These are phyloP conservation scores for Barbatosphaeria neglecta DNA, from an alignment of 495 filamentous ascomycete genomes.

Conservation along the genomic window DNA sequence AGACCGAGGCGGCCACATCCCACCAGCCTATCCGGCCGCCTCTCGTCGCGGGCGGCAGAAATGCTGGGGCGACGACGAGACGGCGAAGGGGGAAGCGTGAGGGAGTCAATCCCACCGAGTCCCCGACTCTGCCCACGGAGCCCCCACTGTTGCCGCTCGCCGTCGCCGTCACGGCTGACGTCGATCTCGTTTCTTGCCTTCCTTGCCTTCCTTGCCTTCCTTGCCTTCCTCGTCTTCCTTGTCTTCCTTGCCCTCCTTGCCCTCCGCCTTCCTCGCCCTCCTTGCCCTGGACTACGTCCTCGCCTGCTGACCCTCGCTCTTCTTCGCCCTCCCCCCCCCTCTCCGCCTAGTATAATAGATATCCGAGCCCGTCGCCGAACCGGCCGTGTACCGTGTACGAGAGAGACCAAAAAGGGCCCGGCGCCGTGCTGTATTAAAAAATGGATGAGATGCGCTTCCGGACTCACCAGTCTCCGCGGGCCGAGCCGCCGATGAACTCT, in stretches of 20 bases:
- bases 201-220: background rate
- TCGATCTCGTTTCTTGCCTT: background rate
- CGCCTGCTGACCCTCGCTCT: background rate
- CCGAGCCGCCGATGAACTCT: slow-evolving; percentile 57
- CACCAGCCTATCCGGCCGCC: background rate
- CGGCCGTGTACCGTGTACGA: slow-evolving; percentile 35
- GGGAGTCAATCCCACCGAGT: background rate
- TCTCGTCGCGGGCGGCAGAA: background rate
- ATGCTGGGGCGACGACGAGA: background rate
- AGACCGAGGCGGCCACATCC: background rate
- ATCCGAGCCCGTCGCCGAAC: slow-evolving; percentile 10
- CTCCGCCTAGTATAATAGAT: slow-evolving; percentile 13
- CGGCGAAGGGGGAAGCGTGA: background rate
- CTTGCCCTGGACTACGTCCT: background rate
- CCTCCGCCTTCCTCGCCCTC: background rate
- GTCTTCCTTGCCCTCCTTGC: background rate
- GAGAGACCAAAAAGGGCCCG: background rate
- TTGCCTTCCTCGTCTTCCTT: background rate
- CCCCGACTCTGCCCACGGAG: background rate
- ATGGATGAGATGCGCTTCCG: slow-evolving; percentile 71
- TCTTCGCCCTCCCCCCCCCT: background rate
- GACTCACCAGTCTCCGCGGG: slow-evolving; percentile 57
- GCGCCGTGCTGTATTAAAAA: slow-evolving; percentile 14
- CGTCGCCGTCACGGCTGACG: background rate
- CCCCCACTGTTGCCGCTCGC: background rate